A percentile compares a stretch with the other conserved stretches of the same genome.
These are phyloP conservation scores for Penicillium chermesinum DNA, from an alignment of 495 filamentous ascomycete genomes.

Conservation along the genomic window DNA sequence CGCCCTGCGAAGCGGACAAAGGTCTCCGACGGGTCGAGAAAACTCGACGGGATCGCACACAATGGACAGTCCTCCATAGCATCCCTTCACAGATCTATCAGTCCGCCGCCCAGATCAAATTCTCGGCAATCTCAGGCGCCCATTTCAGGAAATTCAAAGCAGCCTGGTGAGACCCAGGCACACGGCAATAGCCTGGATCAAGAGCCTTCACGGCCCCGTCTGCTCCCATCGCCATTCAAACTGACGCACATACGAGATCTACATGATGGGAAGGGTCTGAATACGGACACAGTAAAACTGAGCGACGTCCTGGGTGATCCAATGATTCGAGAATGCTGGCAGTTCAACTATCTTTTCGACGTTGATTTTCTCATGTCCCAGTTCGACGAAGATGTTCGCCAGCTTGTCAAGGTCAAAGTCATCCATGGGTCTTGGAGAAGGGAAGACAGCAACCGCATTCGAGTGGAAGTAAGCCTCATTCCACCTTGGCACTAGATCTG, in stretches of 20 bases:
- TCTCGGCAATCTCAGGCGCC: slow-evolving; percentile 1
- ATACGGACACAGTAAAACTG: slow-evolving; percentile 61
- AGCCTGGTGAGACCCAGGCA: neutral
- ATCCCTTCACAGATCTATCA: slow-evolving; percentile 34
- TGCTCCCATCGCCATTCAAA: slow-evolving; percentile 61
- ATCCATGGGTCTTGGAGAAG: slow-evolving; percentile 86
- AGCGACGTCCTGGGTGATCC: slow-evolving; percentile 74
- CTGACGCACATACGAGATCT: slow-evolving; percentile 69
- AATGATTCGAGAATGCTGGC: slow-evolving; percentile 80
- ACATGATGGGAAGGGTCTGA: slow-evolving; percentile 70
- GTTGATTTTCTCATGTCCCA: slow-evolving; percentile 66
- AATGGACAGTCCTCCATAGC: slow-evolving; percentile 10
- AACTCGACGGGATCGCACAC: neutral
- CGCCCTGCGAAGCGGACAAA: slow-evolving; percentile 12
- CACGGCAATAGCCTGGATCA: neutral
- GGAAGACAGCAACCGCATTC: slow-evolving; percentile 57
- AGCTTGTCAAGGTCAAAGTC: slow-evolving; percentile 63
- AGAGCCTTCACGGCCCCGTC: neutral
- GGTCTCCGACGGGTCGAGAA: slow-evolving; percentile 5
- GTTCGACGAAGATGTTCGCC: slow-evolving; percentile 66
- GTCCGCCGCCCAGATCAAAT: slow-evolving; percentile 22
- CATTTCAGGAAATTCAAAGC: slow-evolving; percentile 2
- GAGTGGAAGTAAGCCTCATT: slow-evolving; percentile 52
- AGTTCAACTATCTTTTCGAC: slow-evolving; percentile 85
- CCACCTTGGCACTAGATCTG: neutral